These are phyloP conservation scores for Botrytis fabae DNA, from an alignment of 2,329 filamentous ascomycete species.

Conservation along the genomic window DNA sequence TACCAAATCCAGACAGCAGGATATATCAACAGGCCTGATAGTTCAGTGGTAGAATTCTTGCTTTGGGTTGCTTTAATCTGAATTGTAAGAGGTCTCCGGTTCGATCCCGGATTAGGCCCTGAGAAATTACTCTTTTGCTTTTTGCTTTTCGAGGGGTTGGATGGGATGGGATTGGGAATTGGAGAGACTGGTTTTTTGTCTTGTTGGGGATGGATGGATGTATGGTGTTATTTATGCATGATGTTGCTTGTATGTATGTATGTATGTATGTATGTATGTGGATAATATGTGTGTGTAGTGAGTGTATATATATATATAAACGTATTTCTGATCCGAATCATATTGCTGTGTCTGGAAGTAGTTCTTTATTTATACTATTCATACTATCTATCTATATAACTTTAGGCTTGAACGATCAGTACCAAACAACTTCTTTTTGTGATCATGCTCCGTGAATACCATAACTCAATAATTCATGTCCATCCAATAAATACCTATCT, in stretches of 20 bases:
- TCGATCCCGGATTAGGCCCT: constrained; percentile 13
- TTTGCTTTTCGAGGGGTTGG: not conserved
- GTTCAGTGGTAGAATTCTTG: constrained; percentile 11
- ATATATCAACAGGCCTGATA: not conserved
- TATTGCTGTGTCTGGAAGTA: not conserved
- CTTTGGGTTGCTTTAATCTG: not conserved
- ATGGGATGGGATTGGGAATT: no score
- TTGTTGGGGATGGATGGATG: no score
- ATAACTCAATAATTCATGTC: constrained; percentile 2
- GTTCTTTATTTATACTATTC: not conserved
- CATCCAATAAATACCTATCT: constrained; percentile 2
- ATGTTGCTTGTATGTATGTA: no score
- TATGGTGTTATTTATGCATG: no score
- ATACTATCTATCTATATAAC: not conserved
- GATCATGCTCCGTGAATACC: not conserved
- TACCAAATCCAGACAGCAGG: fast-evolving
- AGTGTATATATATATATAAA: no score
- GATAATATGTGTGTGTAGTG: no score
- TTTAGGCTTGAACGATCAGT: not conserved
- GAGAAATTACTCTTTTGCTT: fast-evolving
- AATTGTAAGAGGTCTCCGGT: constrained; percentile 15
- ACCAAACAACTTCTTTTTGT: not conserved
- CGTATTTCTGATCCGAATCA: no score
- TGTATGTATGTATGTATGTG: no score
- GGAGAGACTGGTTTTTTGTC: no score